Evolutionary conservation across 257 asterid genomes (phyloP).

Genomic region (Solanum medicagineum): DNA sequence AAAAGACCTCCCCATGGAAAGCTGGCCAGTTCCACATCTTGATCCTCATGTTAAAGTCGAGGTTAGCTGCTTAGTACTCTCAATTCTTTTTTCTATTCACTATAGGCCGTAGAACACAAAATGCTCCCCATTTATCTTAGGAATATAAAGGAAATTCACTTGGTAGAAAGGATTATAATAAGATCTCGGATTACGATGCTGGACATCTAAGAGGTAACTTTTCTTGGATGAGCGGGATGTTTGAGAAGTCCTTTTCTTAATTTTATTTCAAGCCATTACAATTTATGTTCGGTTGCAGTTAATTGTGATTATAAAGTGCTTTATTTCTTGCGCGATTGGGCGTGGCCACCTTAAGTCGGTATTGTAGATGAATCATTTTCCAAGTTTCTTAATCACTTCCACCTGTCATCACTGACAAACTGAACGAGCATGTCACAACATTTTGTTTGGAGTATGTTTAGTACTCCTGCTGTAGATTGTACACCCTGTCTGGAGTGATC

Average conservation of each 20-base stretch:
- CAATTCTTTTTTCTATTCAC: neutral
- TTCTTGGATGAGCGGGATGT: neutral
- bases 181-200: neutral
- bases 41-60: slow-evolving; percentile 35
- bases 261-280: neutral
- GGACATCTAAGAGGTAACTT: neutral
- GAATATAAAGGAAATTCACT: neutral
- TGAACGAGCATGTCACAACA: neutral
- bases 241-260: neutral
- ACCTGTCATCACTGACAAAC: neutral
- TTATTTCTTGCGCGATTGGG: neutral
- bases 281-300: neutral
- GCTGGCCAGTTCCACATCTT: slow-evolving; percentile 23
- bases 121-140: neutral
- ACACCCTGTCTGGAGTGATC: neutral
- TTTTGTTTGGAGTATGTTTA: neutral
- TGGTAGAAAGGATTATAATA: neutral
- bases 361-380: neutral
- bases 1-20: slow-evolving; percentile 67
- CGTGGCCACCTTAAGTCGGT: neutral
- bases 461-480: neutral
- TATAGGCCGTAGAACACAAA: neutral
- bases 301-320: neutral
- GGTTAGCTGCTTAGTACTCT: slow-evolving; percentile 26
- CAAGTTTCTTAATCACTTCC: neutral